A percentile compares a stretch with the other conserved stretches of the same genome.
Evolutionary conservation across 805 yeast species (phyloP).

Genomic region (Sugiyamaella smithiae): DNA sequence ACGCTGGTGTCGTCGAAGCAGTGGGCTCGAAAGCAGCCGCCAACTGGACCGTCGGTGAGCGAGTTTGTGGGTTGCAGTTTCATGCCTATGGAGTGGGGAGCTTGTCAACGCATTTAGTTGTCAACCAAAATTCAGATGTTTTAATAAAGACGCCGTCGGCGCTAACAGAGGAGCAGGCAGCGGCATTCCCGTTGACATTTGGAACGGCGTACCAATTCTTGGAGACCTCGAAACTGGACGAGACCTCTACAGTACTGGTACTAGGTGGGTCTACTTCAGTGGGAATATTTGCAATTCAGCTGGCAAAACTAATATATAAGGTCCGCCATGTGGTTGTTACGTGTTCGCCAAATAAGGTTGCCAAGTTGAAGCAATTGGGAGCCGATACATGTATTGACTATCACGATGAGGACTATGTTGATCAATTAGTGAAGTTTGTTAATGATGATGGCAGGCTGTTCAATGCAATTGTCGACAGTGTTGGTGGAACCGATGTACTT

Average conservation of each 20-base stretch:
- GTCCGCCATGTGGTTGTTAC: conserved; percentile 55
- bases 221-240: conserved; percentile 38
- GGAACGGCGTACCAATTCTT: conserved; percentile 56
- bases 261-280: conserved; percentile 76
- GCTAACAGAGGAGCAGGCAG: conserved; percentile 54
- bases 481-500: conserved; percentile 55
- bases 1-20: conserved; percentile 55
- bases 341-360: conserved; percentile 49
- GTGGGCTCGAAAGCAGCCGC: conserved; percentile 48
- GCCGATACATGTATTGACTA: conserved; percentile 61
- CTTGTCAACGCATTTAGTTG: conserved; percentile 52
- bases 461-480: conserved; percentile 63
- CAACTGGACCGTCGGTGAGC: conserved; percentile 53
- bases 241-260: conserved; percentile 52
- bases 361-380: conserved; percentile 48
- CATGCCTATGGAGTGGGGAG: conserved; percentile 55
- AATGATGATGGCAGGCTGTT: conserved; percentile 39
- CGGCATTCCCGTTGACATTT: conserved; percentile 61
- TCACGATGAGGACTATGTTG: conserved; percentile 14
- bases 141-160: conserved; percentile 47
- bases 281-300: conserved; percentile 54
- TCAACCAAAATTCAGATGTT: conserved; percentile 53
- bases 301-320: conserved; percentile 49
- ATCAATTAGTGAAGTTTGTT: conserved; percentile 27
- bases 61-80: conserved; percentile 59